Base-by-base conservation (phyloP, 352 stramenopile species). In the Plasmopara viticola region DNA sequence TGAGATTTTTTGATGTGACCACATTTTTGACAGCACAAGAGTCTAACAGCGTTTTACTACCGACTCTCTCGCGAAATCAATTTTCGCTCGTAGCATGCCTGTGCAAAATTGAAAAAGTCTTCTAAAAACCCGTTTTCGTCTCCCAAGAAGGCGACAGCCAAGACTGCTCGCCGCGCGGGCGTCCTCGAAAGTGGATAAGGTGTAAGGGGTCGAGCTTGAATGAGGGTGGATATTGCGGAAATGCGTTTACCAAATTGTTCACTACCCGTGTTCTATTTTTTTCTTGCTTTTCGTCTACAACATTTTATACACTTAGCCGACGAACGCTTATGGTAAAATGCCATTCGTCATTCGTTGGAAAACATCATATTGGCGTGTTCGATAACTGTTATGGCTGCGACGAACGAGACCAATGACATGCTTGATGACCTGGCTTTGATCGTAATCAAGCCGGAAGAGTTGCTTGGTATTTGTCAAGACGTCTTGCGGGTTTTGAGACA, bases 321-420 rank as follows among this genome's bases (percentile, higher is more conserved):
- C 15, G 14, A 0, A 49, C 37, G 7, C 10, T 44, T 75, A 95
- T 4, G 83, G 81, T 45, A 92, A 53, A 52, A 96, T 96, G 48
- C 87, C 86, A 58, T 96, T 96, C n/a, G 86, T 95, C 60, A 95
- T 86, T 50, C 86, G 83, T 64, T 96, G 88, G 68, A 95, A 96
- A 46, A 88, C 77, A 58, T 96, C 88, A 54, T 95, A 96, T 65
- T 96, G 85, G 37, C 80, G 75, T 13, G 85, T 94, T 29, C 85
- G 82, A 66, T 95, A 96, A 68, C 85, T 91, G 66, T 93, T 93
- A 64, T 96, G 90, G 55, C 82, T 95, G 29, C 86, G 80, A 5
- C 81, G 78, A 14, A 96, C 89, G 20, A 96, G 78, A n/a, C 85
- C 73, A 18, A 95, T 73, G 37, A 94, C 89, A 60, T 95, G 80